Evolutionary conservation across 495 filamentous ascomycete species (phyloP).

Genomic region (Trichoderma erinaceum): DNA sequence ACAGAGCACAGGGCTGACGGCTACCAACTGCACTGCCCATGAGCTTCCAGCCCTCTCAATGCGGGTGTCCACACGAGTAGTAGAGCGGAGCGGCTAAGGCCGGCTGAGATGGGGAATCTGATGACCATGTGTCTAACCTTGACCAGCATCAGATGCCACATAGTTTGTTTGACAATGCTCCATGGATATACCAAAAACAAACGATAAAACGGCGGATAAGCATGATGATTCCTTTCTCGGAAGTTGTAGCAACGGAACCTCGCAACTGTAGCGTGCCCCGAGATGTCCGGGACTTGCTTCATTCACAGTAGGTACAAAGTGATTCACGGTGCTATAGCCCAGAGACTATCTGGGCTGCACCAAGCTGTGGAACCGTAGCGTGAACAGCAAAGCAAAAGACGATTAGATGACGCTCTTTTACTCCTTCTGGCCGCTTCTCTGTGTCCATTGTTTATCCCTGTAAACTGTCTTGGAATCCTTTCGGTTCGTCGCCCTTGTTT

Average conservation of each 20-base stretch:
- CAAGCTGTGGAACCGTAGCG: not conserved
- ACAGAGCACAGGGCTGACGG: not conserved
- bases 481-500: not conserved
- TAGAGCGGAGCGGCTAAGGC: not conserved
- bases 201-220: no score
- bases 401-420: not conserved
- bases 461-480: not conserved
- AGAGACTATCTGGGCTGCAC: not conserved
- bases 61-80: not conserved
- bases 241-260: not conserved
- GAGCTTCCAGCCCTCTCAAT: not conserved
- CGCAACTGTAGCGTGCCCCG: not conserved
- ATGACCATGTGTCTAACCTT: not conserved
- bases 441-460: not conserved
- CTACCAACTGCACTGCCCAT: not conserved
- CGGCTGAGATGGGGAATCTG: constrained; percentile 4
- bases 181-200: no score
- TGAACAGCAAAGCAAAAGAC: not conserved
- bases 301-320: not conserved
- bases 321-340: not conserved
- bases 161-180: no score
- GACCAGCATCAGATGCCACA: not conserved
- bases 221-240: no score
- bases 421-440: not conserved
- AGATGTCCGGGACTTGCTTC: not conserved